Percentiles rank a stretch among this genome's conserved stretches.
Evolutionary conservation across 495 filamentous ascomycete genomes (phyloP).

Genomic region (Xylaria palmicola): DNA sequence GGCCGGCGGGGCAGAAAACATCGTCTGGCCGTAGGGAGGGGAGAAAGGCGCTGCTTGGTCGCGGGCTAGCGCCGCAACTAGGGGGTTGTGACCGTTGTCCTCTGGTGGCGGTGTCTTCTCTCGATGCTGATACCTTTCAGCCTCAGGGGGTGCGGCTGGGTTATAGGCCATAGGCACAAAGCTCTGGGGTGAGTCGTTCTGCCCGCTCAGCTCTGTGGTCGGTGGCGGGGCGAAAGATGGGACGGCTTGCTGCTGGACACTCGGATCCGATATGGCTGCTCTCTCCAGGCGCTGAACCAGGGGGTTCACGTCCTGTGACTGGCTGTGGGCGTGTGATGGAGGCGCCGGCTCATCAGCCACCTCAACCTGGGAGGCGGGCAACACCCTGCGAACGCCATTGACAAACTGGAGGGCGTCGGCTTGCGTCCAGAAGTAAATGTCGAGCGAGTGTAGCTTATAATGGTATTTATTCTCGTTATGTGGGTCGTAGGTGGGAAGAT

Average conservation of each 20-base stretch:
- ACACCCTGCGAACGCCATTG: constrained; percentile 58
- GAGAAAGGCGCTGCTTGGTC: constrained; percentile 57
- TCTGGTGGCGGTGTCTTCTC: constrained; percentile 87
- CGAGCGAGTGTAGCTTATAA: constrained; percentile 76
- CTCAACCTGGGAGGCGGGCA: constrained; percentile 60
- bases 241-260: constrained; percentile 41
- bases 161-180: constrained; percentile 85
- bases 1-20: constrained; percentile 33
- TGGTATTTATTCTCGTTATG: constrained; percentile 68
- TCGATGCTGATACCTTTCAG: constrained; percentile 76
- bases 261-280: constrained; percentile 60
- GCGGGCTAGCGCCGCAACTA: constrained; percentile 64
- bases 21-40: constrained; percentile 39
- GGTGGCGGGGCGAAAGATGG: constrained; percentile 43
- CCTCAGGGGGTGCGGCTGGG: constrained; percentile 81
- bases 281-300: constrained; percentile 84
- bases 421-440: constrained; percentile 86
- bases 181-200: constrained; percentile 38
- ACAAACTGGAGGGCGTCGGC: constrained; percentile 74
- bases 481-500: constrained; percentile 68
- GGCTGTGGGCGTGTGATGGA: constrained; percentile 29
- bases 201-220: constrained; percentile 29
- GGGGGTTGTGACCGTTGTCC: constrained; percentile 66
- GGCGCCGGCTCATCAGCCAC: constrained; percentile 56
- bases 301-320: constrained; percentile 60